These are phyloP conservation scores for Meyerozyma carpophila DNA, from an alignment of 1,139 yeast species.

Conservation along the genomic window DNA sequence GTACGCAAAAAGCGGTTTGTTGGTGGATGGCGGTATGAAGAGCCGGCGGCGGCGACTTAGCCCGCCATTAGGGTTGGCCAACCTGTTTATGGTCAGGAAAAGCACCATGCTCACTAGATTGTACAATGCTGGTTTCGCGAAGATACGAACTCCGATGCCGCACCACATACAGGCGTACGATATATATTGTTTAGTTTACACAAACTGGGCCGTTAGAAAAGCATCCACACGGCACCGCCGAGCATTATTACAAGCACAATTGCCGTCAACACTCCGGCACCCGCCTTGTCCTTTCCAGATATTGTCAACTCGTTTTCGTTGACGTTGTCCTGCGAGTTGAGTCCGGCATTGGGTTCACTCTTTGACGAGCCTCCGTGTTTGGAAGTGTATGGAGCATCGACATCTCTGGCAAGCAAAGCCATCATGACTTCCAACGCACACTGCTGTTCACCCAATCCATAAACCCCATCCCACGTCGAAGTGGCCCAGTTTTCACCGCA, in stretches of 20 bases:
- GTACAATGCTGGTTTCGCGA: background rate
- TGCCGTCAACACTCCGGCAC: constrained; percentile 84
- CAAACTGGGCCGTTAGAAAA: constrained; percentile 26
- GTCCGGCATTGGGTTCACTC: constrained; percentile 60
- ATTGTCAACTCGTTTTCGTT: constrained; percentile 39
- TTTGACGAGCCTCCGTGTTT: constrained; percentile 54
- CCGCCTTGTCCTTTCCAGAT: constrained; percentile 67
- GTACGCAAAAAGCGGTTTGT: constrained; percentile 60
- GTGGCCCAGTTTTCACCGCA: constrained; percentile 81
- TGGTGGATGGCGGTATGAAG: constrained; percentile 70
- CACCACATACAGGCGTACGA: too few species aligned
- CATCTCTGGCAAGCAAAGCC: constrained; percentile 49
- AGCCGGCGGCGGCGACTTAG: constrained; percentile 36
- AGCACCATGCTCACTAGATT: constrained; percentile 28
- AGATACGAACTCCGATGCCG: background rate
- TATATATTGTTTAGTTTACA: background rate
- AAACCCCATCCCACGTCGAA: constrained; percentile 67
- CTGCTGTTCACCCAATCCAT: constrained; percentile 95
- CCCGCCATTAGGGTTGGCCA: constrained; percentile 38
- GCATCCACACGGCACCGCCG: constrained; percentile 70
- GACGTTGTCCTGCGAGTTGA: constrained; percentile 27
- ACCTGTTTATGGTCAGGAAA: constrained; percentile 34
- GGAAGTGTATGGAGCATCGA: constrained; percentile 56
- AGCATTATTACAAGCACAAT: constrained; percentile 61
- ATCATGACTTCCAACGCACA: constrained; percentile 75